Evolutionary conservation across 805 yeast species (phyloP).

Genomic region (Myxozyma lipomycoides): DNA sequence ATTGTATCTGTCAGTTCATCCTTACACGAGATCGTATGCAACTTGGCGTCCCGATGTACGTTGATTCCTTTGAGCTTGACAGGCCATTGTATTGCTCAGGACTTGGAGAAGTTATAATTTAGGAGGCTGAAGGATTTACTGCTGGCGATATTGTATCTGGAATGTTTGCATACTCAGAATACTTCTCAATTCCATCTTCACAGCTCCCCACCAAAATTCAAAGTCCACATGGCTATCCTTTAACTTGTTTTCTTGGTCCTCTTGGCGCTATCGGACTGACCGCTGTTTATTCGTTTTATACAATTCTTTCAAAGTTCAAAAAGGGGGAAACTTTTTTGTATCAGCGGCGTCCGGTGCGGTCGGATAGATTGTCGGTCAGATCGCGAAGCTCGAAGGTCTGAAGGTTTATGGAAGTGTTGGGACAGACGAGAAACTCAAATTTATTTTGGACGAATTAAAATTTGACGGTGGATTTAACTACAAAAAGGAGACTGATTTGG

Average conservation of each 20-base stretch:
- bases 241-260: constrained; percentile 43
- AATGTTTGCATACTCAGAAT: background rate
- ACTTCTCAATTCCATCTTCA: constrained; percentile 2
- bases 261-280: constrained; percentile 59
- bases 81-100: constrained; percentile 41
- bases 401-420: constrained; percentile 63
- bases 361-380: constrained; percentile 56
- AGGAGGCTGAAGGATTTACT: constrained; percentile 42
- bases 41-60: constrained; percentile 30
- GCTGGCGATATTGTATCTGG: constrained; percentile 44
- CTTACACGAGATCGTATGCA: constrained; percentile 59
- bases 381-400: constrained; percentile 53
- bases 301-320: constrained; percentile 45
- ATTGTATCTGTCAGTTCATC: constrained; percentile 53
- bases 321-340: constrained; percentile 48
- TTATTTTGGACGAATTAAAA: constrained; percentile 53
- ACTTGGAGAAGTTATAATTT: constrained; percentile 48
- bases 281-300: constrained; percentile 54
- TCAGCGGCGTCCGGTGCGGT: constrained; percentile 75
- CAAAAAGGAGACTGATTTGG: constrained; percentile 41
- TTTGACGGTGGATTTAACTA: constrained; percentile 53
- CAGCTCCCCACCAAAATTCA: constrained; percentile 11
- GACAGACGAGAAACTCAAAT: constrained; percentile 51
- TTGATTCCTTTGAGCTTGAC: constrained; percentile 10
- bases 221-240: constrained; percentile 27